Base-by-base conservation (phyloP, 345 rosid genomes). In the Alliaria petiolata region DNA sequence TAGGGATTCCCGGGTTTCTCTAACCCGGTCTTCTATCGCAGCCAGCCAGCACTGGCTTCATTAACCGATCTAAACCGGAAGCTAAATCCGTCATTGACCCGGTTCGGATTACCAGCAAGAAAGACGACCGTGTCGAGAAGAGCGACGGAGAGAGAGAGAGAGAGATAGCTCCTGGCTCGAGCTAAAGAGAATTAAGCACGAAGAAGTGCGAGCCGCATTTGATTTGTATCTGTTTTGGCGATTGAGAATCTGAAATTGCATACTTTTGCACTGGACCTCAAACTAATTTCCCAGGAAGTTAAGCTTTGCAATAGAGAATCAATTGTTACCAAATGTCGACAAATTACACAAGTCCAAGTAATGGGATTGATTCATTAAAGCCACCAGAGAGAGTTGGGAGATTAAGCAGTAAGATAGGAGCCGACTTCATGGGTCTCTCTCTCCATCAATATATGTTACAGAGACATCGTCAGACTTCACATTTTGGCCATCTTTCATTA, bases 21-120 rank as follows among this genome's bases (percentile, higher is more conserved):
- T 47, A 28, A 57, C 26, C 71, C 66, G 65, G 51, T 49, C 2
- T 38, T 12, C 3, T 6, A 49, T 30, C n/a, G 6, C 26, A 39
- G 51, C 6, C 36, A 31, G 6, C 3, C 8, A 16, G 3, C 46
- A 28, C 13, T n/a, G 30, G 45, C n/a, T 62, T 71, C 1, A 5
- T 7, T 44, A 70, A 60, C 63, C 46, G 46, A 19, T 31, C 2
- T 62, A n/a, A 59, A 66, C 78, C 56, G 40, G 36, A 58, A 6
- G 1, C 0, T 56, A 28, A 11, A 57, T 39, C 46, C 1, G 9
- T 25, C 15, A 34, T 3, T 64, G 16, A 36, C 11, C 73, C 76
- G 49, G 70, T 62, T 42, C 26, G 13, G 16, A 34, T 69, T 11
- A 26, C 31, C 50, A 51, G 6, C 26, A 46, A 39, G 11, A 39